Evolutionary conservation across 2,329 filamentous ascomycete species (phyloP).

Genomic region (Trichoderma guizhouense): DNA sequence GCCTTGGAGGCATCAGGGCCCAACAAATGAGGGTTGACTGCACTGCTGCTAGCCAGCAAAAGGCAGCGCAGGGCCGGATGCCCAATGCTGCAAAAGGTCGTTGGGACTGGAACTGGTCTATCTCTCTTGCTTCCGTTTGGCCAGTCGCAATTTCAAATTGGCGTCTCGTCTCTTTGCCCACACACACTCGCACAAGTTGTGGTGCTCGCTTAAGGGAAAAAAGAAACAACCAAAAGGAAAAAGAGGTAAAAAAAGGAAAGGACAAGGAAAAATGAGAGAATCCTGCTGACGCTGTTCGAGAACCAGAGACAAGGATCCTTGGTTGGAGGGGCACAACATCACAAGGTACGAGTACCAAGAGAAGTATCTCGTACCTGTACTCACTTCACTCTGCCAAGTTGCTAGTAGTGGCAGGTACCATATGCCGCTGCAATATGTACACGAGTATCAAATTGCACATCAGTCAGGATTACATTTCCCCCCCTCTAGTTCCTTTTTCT

Average conservation of each 20-base stretch:
- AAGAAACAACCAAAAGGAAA: background rate
- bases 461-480: background rate
- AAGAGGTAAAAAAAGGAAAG: background rate
- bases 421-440: background rate
- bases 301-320: background rate
- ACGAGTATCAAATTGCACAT: background rate
- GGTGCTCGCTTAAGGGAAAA: background rate
- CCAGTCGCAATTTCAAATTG: background rate
- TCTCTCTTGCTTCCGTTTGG: constrained; percentile 3
- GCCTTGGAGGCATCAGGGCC: background rate
- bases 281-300: background rate
- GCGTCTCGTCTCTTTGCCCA: background rate
- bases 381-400: background rate
- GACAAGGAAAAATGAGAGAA: background rate
- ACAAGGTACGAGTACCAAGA: background rate
- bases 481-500: background rate
- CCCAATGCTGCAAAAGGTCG: background rate
- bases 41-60: background rate
- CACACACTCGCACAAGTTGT: background rate
- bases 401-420: background rate
- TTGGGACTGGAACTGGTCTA: background rate
- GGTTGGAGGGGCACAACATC: background rate
- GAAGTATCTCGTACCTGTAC: background rate
- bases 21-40: background rate
- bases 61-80: background rate